A percentile compares a stretch with the other conserved stretches of the same genome.
These are phyloP conservation scores for Dictyostelium discoideum DNA, from an alignment of 78 protist species.

Conservation along the genomic window DNA sequence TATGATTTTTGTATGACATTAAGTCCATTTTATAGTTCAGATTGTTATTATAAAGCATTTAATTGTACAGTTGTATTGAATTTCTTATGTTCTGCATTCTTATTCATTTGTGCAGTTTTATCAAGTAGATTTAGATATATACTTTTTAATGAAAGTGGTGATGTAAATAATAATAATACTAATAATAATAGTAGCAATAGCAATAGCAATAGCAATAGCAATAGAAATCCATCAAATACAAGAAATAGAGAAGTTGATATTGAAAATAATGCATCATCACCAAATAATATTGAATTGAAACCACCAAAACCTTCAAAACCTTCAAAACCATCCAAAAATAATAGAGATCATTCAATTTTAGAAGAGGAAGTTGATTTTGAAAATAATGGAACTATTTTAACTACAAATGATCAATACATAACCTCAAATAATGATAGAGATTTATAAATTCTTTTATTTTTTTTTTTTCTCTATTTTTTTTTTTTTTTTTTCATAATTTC, in stretches of 20 bases:
- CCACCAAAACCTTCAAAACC: not conserved
- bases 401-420: not conserved
- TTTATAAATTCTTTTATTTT: not conserved
- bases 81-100: not conserved
- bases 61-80: not conserved
- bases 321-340: not conserved
- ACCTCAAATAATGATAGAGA: not conserved
- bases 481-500: too few relatives aligned
- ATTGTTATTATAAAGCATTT: not conserved
- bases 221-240: not conserved
- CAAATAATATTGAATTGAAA: not conserved
- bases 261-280: not conserved
- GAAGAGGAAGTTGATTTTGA: not conserved
- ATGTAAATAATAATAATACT: not conserved
- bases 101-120: not conserved
- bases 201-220: not conserved
- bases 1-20: not conserved
- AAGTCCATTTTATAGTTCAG: not conserved
- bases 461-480: too few relatives aligned
- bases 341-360: not conserved
- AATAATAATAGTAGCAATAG: not conserved
- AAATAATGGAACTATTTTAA: slow-evolving; percentile 1
- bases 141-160: not conserved
- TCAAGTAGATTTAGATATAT: not conserved
- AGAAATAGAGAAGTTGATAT: not conserved